These are phyloP conservation scores for Suillus plorans DNA, from an alignment of 768 basidiomycete species.

Conservation along the genomic window DNA sequence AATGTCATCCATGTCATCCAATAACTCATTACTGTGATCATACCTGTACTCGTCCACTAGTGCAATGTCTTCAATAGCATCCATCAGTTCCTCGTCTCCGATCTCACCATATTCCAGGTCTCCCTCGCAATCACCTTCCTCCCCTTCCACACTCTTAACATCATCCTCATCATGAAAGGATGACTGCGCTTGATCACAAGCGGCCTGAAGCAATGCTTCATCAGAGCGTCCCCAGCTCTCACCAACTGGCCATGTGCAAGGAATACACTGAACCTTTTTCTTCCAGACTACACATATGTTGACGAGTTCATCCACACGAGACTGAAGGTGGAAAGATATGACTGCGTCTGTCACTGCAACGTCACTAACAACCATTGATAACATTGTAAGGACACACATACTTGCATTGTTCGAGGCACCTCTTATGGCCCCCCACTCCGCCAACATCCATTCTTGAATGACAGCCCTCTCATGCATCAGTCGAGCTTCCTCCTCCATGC, in stretches of 20 bases:
- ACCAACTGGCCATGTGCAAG: not conserved
- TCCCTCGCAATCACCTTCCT: not conserved
- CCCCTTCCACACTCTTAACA: not conserved
- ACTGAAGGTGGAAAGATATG: constrained; percentile 5
- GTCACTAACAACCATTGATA: not conserved
- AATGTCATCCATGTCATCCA: not conserved
- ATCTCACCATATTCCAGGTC: not conserved
- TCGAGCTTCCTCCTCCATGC: constrained; percentile 25
- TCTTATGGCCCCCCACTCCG: constrained; percentile 22
- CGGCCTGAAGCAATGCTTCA: not conserved
- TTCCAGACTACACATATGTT: constrained; percentile 7
- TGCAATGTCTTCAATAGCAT: constrained; percentile 12
- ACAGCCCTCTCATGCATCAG: constrained; percentile 17
- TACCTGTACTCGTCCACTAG: constrained; percentile 8
- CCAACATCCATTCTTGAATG: constrained; percentile 27
- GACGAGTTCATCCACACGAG: not conserved
- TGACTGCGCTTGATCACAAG: not conserved
- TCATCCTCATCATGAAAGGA: not conserved
- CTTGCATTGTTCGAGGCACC: constrained; percentile 9
- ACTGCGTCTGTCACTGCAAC: not conserved
- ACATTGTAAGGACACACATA: not conserved
- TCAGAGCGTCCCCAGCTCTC: constrained; percentile 9
- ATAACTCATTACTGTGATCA: not conserved
- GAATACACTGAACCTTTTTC: constrained; percentile 1
- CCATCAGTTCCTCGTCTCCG: constrained; percentile 7